Base-by-base conservation (phyloP, 768 basidiomycete species). In the Boletus sensibilis region DNA sequence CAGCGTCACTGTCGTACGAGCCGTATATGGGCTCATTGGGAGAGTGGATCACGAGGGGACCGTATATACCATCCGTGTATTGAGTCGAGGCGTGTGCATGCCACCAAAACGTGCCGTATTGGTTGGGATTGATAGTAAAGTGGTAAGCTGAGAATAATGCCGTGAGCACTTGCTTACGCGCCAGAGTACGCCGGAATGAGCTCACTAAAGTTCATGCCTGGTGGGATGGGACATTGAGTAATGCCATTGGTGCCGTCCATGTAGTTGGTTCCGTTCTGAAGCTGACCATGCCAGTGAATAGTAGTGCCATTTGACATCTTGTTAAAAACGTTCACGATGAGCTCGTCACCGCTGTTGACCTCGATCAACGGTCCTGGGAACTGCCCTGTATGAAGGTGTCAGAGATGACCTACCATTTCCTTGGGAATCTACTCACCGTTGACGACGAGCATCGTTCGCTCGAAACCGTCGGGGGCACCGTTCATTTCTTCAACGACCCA, bases 221-320 rank as follows among this genome's bases (percentile, higher is more conserved):
- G 74, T n/a, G 81, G 81, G 34, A 82, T 82, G 11, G 78, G 77
- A 59, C 82, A 82, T 60, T 82, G 76, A 1, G 81, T 78, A 42
- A 82, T 72, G 10, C 74, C 76, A 9, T 64, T 67, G 0, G 79
- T 74, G 2, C 81, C 81, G 50, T 82, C 81, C 61, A 77, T 80
- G 57, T 72, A 80, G 53, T 76, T 76, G 1, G 81, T 81, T 33
- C 75, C 70, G 52, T 79, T 78, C 59, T 76, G 79, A 37, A 70
- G 64, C 50, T 79, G 68, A 25, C 69, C 66, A 20, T 73, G 72
- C 73, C 73, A 73, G 46, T 73, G 72, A 50, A 73, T 68, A 14
- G 61, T 53, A 16, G 72, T 73, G 5, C 73, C 72, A 18, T 73
- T 72, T 11, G 64, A 20, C 57, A 73, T 51, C 38, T 62, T 62